Evolutionary conservation across 2,329 filamentous ascomycete species (phyloP), one percentile per base, ranked within the genome.

Genomic region (Colletotrichum cuscutae): DNA sequence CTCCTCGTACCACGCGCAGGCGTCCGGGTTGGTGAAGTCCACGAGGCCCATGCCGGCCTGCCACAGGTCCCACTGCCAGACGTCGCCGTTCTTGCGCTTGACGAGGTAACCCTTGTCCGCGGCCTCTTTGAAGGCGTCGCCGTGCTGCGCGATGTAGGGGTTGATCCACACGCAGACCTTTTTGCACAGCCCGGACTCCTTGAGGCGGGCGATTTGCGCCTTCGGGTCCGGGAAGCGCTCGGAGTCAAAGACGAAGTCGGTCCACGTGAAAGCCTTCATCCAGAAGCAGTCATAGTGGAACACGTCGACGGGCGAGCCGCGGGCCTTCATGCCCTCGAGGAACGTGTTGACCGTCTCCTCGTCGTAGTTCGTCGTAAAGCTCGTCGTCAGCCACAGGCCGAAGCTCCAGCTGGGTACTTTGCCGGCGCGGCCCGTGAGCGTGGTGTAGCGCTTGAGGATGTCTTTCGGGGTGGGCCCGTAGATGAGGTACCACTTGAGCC

Each of bases 271-370:
- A 1, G 90, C 91, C 74, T 91, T 91, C 86, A 94, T 91, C 92
- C 92, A 94, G 86, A 94, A 94, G 80, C 90, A 93, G 79, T 94
- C 92, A 75, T 92, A 94, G 80, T 94, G 93, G 81, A 94, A 94
- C 3, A 94, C 91, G 49, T 92, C 89, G 1, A 94, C 86, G 0
- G 91, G 90, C 19, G 92, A 92, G 58, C 89, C 87, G 2, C 91
- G 88, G 61, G 88, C 84, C 74, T 86, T 87, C 89, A 94, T 94
- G 12, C 91, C 91, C 76, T 93, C 88, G 26, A 94, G 86, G 80
- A 94, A 94, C 11, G 86, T 86, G 58, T 85, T 89, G 30, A 94
- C 92, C 0, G 92, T 94, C 24, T 86, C 80, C 80, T 94, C 92
- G 74, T 93, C 91, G 78, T 94, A 94, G 74, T 89, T 89, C 3